phyloP scores from a whole-genome alignment of 192 early-diverging fungal species.

The Entomortierella chlamydospora region DNA sequence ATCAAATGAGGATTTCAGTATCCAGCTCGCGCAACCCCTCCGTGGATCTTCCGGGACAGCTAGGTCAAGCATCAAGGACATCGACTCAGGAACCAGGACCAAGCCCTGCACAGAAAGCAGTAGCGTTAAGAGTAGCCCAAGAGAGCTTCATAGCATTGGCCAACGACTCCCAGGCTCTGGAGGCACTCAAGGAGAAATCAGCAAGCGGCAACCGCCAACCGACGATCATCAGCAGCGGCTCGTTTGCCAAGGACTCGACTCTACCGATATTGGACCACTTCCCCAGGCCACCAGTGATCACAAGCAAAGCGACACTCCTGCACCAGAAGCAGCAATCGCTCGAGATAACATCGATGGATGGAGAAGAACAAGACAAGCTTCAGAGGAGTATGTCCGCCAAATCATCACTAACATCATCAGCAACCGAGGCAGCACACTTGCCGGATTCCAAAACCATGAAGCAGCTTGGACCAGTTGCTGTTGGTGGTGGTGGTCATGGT shows the following conservation, averaged over 20 bases:
- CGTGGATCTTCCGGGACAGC: conserved; percentile 37
- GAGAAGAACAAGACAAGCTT: conserved; percentile 8
- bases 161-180: conserved; percentile 35
- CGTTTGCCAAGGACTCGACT: conserved; percentile 15
- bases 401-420: conserved; percentile 9
- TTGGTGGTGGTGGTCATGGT: conserved; percentile 49
- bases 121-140: conserved; percentile 27
- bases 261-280: conserved; percentile 7
- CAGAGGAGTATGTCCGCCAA: conserved; percentile 37
- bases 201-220: neutral
- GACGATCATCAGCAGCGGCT: conserved; percentile 34
- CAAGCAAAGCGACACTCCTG: conserved; percentile 3
- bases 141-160: conserved; percentile 35
- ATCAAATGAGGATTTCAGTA: neutral
- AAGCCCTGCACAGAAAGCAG: conserved; percentile 35
- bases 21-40: conserved; percentile 12
- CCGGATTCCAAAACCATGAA: conserved; percentile 1
- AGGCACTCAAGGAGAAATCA: conserved; percentile 15
- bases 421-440: neutral
- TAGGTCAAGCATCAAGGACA: conserved; percentile 26
- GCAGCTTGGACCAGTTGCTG: conserved; percentile 32
- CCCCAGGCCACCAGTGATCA: conserved; percentile 8
- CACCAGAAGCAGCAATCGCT: conserved; percentile 1
- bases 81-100: conserved; percentile 25
- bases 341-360: neutral